Conservation (phyloP, 164 flowering plant genomes). For the Nymphaea thermarum region DNA sequence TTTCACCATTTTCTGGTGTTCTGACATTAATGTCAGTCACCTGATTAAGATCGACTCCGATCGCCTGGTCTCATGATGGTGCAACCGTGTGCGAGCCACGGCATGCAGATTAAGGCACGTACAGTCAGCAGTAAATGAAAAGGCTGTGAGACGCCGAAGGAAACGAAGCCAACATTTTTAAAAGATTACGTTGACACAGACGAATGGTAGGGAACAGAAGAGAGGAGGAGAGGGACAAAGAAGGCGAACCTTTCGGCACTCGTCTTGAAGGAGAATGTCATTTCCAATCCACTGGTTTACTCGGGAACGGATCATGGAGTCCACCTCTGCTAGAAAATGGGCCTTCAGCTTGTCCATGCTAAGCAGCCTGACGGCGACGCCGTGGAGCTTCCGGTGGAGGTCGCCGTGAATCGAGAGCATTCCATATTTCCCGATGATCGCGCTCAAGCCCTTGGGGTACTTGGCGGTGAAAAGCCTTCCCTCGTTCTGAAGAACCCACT, state of each 20-base stretch:
- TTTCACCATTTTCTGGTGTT: no score
- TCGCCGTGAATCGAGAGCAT: neutral
- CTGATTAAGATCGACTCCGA: no score
- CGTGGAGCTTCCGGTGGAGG: slow-evolving; percentile 1
- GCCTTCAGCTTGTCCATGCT: neutral
- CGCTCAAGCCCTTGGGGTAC: neutral
- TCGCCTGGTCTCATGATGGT: no score
- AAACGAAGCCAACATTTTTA: neutral
- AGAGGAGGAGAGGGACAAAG: neutral
- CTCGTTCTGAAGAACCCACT: slow-evolving; percentile 2
- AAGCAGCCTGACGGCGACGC: slow-evolving; percentile 1
- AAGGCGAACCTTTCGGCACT: neutral
- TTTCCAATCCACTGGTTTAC: neutral
- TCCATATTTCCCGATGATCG: neutral
- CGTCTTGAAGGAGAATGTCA: neutral
- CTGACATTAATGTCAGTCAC: no score
- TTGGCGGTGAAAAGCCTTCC: neutral
- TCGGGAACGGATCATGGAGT: neutral
- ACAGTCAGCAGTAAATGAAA: no score
- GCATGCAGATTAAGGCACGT: no score
- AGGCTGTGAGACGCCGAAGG: neutral
- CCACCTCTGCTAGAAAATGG: neutral
- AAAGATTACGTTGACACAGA: neutral
- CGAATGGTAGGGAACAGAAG: no score
- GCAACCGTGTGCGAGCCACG: no score